These are phyloP conservation scores for Tillandsia leiboldiana DNA, from an alignment of 176 grass and related monocot genomes.

Conservation along the genomic window DNA sequence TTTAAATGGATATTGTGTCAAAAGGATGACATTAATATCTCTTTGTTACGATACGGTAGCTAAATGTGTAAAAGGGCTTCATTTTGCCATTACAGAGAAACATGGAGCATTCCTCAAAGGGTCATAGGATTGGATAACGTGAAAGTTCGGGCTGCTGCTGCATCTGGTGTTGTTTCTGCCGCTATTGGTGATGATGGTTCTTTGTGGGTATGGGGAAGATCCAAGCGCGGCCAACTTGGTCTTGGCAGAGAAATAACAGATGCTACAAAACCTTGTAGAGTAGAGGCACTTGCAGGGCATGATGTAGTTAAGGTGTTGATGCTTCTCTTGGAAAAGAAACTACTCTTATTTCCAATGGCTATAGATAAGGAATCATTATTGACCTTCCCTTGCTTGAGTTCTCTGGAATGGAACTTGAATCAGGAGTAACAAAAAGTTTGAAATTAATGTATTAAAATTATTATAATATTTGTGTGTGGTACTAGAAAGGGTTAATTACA, in stretches of 20 bases:
- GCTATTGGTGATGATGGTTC: constrained; percentile 69
- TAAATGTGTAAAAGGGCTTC: not conserved
- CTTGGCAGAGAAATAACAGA: constrained; percentile 53
- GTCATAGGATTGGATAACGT: constrained; percentile 72
- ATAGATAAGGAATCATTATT: not conserved
- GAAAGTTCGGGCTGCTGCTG: constrained; percentile 49
- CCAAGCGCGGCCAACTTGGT: constrained; percentile 86
- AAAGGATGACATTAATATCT: not conserved
- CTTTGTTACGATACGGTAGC: not conserved
- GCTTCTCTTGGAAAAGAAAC: not conserved
- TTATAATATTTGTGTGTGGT: no score
- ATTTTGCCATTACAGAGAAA: constrained; percentile 31
- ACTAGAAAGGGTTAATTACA: no score
- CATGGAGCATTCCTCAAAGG: constrained; percentile 59
- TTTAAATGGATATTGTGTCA: not conserved
- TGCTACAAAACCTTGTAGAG: constrained; percentile 37
- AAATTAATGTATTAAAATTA: no score
- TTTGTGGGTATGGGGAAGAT: constrained; percentile 80
- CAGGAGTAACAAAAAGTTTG: no score
- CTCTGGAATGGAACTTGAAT: not conserved
- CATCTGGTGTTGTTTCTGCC: constrained; percentile 77
- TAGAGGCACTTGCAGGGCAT: constrained; percentile 47
- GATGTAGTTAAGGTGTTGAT: constrained; percentile 56
- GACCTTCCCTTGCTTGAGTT: not conserved
- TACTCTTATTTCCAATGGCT: not conserved